Evolutionary conservation across 495 filamentous ascomycete genomes (phyloP).

Genomic region (Aspergillus olivimuriae): DNA sequence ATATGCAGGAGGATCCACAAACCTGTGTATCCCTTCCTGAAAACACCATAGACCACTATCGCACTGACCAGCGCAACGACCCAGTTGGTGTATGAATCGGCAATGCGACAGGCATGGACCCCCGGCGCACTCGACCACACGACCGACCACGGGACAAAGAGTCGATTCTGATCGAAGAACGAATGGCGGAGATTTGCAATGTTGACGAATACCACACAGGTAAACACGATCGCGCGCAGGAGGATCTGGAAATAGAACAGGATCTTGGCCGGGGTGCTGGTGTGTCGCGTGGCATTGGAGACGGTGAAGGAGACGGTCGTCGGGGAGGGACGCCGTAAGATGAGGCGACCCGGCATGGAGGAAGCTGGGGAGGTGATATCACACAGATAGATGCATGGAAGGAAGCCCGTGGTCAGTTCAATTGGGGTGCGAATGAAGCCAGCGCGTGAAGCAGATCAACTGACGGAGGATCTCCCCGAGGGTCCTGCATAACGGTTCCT

Average conservation of each 20-base stretch:
- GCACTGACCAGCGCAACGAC: constrained; percentile 21
- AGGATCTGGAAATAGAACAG: constrained; percentile 44
- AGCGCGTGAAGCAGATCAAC: too few species aligned
- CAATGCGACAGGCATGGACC: constrained; percentile 25
- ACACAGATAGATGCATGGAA: not conserved
- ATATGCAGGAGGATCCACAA: constrained; percentile 11
- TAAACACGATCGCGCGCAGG: constrained; percentile 39
- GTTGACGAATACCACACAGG: constrained; percentile 36
- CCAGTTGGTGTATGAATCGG: constrained; percentile 30
- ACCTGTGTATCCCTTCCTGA: constrained; percentile 46
- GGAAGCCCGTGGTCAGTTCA: too few species aligned
- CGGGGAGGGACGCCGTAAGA: constrained; percentile 67
- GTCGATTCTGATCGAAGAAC: constrained; percentile 18
- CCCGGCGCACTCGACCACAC: constrained; percentile 30
- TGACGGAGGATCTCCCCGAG: too few species aligned
- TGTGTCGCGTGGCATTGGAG: constrained; percentile 57
- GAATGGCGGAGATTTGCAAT: constrained; percentile 29
- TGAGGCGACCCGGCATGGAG: constrained; percentile 47
- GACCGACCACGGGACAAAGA: constrained; percentile 21
- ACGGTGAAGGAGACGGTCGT: constrained; percentile 84
- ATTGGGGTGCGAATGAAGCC: too few species aligned
- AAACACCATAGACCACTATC: constrained; percentile 40
- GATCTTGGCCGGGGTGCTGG: constrained; percentile 51
- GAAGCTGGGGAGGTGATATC: not conserved
- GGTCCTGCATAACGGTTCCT: too few species aligned